Evolutionary conservation across 1,284 basidiomycete species (phyloP), one percentile per base, ranked within the genome.

Genomic region (Leccinum insolens): DNA sequence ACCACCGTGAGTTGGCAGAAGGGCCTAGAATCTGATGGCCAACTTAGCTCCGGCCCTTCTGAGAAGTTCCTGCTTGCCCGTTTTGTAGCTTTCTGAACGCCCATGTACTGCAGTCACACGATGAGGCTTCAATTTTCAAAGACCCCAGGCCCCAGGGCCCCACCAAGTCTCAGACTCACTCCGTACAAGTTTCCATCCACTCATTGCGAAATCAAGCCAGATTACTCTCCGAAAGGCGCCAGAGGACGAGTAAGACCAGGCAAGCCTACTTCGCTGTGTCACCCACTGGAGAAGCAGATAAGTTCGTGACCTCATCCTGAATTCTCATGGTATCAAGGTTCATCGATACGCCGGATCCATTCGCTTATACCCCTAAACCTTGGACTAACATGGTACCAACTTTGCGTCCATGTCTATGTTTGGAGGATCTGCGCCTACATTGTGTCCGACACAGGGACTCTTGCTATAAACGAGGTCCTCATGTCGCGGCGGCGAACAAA

Each of bases 391-490:
- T 61, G 67, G 76, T 65, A 46, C 37, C 44, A 49, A 44, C 62
- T 73, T 77, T 75, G 72, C 75, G 75, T 61, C 55, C 66, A 69
- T 74, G 64, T 31, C 75, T 49, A 68, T 67, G 46, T 75, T 68
- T 71, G 72, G 65, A 65, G 6, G 68, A 68, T 75, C 2, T 9
- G 62, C 67, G 63, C n/a, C 31, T 22, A 20, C 49, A 34, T 31
- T 12, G n/a, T 72, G 49, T 17, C 12, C 12, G 17, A 37, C n/a
- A 14, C 31, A 70, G 63, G 61, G 58, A 11, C 0, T 1, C 20
- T 59, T n/a, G 52, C 11, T 57, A 12, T 60, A 37, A n/a, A 34
- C 12, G 15, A 17, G 14, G 17, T 61, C 68, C 70, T 64, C 65
- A 8, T 69, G 68, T 63, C 28, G 15, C 61, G 17, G 28, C 41